Evolutionary conservation across 805 yeast species (phyloP).

Genomic region (Priceomyces haplophilus): DNA sequence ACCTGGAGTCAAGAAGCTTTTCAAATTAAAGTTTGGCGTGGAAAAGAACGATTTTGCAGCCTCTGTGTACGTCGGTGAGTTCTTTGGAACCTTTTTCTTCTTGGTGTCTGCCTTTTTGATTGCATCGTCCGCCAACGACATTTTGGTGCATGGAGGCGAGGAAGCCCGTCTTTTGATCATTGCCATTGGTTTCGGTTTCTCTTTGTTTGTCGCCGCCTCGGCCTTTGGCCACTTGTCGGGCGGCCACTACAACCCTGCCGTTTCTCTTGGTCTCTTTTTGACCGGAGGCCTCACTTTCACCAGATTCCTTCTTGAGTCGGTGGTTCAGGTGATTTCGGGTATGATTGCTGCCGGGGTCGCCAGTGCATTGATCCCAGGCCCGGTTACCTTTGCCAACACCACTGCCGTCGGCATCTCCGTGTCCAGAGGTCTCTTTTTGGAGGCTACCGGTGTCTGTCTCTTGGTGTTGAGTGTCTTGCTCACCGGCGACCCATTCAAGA

Average conservation of each 20-base stretch:
- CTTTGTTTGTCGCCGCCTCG: slow-evolving; percentile 72
- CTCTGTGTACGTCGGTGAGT: slow-evolving; percentile 52
- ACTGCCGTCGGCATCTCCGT: slow-evolving; percentile 71
- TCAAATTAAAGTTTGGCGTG: not conserved
- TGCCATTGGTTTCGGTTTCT: slow-evolving; percentile 82
- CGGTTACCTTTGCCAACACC: slow-evolving; percentile 63
- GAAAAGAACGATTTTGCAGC: slow-evolving; percentile 2
- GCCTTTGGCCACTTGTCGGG: slow-evolving; percentile 76
- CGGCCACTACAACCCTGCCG: slow-evolving; percentile 89
- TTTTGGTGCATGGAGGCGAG: slow-evolving; percentile 43
- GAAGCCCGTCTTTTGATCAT: slow-evolving; percentile 76
- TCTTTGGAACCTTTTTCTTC: slow-evolving; percentile 82
- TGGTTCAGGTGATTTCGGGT: slow-evolving; percentile 77
- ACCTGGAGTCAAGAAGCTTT: not conserved
- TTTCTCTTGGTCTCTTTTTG: slow-evolving; percentile 67
- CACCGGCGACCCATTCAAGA: slow-evolving; percentile 84
- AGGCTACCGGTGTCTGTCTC: slow-evolving; percentile 74
- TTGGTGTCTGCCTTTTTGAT: slow-evolving; percentile 78
- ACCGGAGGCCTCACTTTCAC: slow-evolving; percentile 72
- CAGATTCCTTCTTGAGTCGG: slow-evolving; percentile 62
- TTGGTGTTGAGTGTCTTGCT: slow-evolving; percentile 76
- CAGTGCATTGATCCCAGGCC: slow-evolving; percentile 80
- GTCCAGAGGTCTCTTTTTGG: slow-evolving; percentile 75
- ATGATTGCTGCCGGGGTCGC: slow-evolving; percentile 93
- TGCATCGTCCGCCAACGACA: slow-evolving; percentile 73